phyloP scores from a whole-genome alignment of 2,329 filamentous ascomycete genomes.

The Neocucurbitaria cava region DNA sequence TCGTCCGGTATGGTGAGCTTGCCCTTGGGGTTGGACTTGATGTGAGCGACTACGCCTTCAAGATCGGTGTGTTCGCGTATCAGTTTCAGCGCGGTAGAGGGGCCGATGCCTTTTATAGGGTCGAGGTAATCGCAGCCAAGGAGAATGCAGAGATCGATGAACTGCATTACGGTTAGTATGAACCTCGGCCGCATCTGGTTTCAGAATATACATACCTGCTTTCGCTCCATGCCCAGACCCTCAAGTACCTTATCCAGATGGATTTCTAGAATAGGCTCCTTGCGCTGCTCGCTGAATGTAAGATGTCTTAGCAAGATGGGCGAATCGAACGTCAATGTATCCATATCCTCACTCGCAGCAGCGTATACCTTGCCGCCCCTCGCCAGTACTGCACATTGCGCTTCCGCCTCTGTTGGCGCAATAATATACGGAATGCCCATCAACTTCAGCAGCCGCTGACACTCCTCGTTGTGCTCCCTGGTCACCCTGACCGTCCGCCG shows the following conservation, averaged over 20 bases:
- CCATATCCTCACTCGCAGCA: slow-evolving; percentile 98
- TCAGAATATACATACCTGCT: slow-evolving; percentile 67
- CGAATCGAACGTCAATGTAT: slow-evolving; percentile 93
- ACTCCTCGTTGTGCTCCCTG: slow-evolving; percentile 95
- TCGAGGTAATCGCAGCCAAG: slow-evolving; percentile 98
- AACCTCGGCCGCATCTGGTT: slow-evolving; percentile 1
- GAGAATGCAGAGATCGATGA: slow-evolving; percentile 96
- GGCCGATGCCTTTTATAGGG: slow-evolving; percentile 92
- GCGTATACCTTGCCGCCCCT: slow-evolving; percentile 94
- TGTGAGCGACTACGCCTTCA: slow-evolving; percentile 85
- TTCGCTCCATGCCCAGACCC: slow-evolving; percentile 84
- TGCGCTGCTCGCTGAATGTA: slow-evolving; percentile 96
- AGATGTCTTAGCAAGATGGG: slow-evolving; percentile 91
- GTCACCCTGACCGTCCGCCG: slow-evolving; percentile 91
- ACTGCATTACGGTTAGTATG: slow-evolving; percentile 60
- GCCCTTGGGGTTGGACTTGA: slow-evolving; percentile 74
- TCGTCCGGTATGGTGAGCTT: slow-evolving; percentile 84
- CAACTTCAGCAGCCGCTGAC: slow-evolving; percentile 85
- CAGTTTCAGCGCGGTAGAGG: slow-evolving; percentile 87
- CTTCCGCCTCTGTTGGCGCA: slow-evolving; percentile 95
- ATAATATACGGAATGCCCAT: slow-evolving; percentile 98
- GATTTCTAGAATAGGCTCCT: slow-evolving; percentile 97
- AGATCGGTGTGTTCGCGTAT: slow-evolving; percentile 91
- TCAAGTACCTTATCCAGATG: slow-evolving; percentile 85
- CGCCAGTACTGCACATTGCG: slow-evolving; percentile 90